A percentile compares a stretch with the other conserved stretches of the same genome.
phyloP scores from a whole-genome alignment of 345 rosid genomes.

The Erodium maritimum region DNA sequence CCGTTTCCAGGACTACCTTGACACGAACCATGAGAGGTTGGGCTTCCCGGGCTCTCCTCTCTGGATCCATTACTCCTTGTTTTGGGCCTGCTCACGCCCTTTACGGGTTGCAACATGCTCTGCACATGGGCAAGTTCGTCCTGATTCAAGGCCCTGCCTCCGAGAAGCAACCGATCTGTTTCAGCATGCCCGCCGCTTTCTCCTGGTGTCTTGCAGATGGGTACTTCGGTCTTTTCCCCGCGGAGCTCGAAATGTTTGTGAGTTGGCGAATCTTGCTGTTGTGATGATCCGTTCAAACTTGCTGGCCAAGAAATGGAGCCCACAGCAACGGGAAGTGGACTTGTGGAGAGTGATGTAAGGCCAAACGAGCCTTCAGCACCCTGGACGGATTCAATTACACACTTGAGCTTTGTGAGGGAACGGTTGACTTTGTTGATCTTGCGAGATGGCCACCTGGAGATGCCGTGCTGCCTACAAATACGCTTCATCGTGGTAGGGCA shows the following conservation, averaged over 20 bases:
- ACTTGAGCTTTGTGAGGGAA: constrained; percentile 66
- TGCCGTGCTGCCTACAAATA: constrained; percentile 96
- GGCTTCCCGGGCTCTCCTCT: constrained; percentile 64
- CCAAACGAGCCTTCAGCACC: constrained; percentile 64
- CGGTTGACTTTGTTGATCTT: constrained; percentile 91
- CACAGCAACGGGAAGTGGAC: constrained; percentile 44
- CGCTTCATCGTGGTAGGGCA: constrained; percentile 99
- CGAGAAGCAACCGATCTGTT: constrained; percentile 14
- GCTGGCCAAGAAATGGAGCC: constrained; percentile 65
- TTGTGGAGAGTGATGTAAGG: constrained; percentile 39
- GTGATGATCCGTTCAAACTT: constrained; percentile 38
- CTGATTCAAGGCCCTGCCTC: constrained; percentile 13
- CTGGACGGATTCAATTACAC: constrained; percentile 86
- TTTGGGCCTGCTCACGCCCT: constrained; percentile 17
- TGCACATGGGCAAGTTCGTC: constrained; percentile 31
- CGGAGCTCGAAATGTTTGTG: constrained; percentile 22
- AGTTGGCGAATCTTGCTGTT: constrained; percentile 35
- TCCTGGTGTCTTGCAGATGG: constrained; percentile 19
- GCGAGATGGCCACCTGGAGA: constrained; percentile 96
- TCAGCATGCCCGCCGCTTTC: constrained; percentile 23
- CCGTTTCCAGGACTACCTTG: constrained; percentile 49
- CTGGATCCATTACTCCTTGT: constrained; percentile 39
- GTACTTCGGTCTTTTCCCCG: constrained; percentile 18
- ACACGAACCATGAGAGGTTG: constrained; percentile 71
- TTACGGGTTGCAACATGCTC: constrained; percentile 27